Percentiles rank a stretch among this genome's conserved stretches.
These are phyloP conservation scores for Ogataea zsoltii DNA, from an alignment of 805 yeast species.

Conservation along the genomic window DNA sequence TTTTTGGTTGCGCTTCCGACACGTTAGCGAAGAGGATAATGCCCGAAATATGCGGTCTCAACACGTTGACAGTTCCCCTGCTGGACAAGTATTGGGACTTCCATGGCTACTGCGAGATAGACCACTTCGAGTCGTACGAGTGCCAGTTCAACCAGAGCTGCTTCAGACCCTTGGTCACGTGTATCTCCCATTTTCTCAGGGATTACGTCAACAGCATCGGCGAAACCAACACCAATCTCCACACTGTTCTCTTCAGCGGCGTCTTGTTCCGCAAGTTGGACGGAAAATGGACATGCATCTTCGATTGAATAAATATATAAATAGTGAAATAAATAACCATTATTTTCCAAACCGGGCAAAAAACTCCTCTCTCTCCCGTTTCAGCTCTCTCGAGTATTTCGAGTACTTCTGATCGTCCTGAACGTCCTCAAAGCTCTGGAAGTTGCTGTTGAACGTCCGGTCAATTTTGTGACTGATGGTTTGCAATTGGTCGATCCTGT, in stretches of 20 bases:
- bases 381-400: constrained; percentile 29
- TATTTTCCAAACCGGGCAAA: constrained; percentile 30
- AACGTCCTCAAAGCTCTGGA: constrained; percentile 28
- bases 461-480: constrained; percentile 31
- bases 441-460: constrained; percentile 28
- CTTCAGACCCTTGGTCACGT: constrained; percentile 41
- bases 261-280: constrained; percentile 36
- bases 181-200: constrained; percentile 48
- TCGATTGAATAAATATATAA: constrained; percentile 13
- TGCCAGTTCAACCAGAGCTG: constrained; percentile 48
- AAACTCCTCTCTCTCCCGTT: constrained; percentile 32
- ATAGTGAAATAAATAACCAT: constrained; percentile 13
- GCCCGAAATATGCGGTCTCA: constrained; percentile 26
- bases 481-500: constrained; percentile 31
- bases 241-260: constrained; percentile 40
- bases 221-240: constrained; percentile 35
- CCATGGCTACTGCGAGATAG: constrained; percentile 45
- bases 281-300: constrained; percentile 22
- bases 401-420: constrained; percentile 25
- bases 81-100: constrained; percentile 45
- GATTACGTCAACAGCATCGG: constrained; percentile 41
- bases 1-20: constrained; percentile 54
- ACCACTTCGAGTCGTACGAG: constrained; percentile 39
- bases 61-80: constrained; percentile 35
- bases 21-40: constrained; percentile 39